Conservation (phyloP, 2,329 filamentous ascomycete genomes). For the Aspergillus brasiliensis region DNA sequence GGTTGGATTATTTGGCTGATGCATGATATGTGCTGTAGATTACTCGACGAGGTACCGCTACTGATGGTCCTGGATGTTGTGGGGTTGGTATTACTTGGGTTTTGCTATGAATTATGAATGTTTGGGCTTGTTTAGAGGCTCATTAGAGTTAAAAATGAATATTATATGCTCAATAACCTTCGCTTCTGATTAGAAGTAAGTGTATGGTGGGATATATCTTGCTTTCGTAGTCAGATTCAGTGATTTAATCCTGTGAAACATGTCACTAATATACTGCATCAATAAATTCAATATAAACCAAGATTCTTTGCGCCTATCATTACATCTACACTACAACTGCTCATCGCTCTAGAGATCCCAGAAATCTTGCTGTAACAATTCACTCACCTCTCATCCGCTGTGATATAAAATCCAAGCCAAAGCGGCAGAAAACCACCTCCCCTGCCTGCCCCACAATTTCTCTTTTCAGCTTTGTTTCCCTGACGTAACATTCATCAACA, state of each 20-base stretch:
- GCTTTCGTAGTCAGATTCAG: no score
- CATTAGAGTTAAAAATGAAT: neutral
- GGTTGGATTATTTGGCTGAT: conserved; percentile 6
- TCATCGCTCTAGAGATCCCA: no score
- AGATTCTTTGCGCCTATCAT: no score
- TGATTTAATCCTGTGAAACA: no score
- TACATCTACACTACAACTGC: fast-evolving
- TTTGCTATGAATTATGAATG: conserved; percentile 8
- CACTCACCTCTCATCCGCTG: neutral
- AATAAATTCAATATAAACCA: no score
- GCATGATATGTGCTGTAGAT: conserved; percentile 33
- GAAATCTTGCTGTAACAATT: neutral
- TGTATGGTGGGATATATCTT: no score
- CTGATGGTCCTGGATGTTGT: conserved; percentile 35
- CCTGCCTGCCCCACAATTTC: conserved; percentile 22
- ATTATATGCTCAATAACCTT: neutral
- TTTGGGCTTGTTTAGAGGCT: neutral
- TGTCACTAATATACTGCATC: no score
- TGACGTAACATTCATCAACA: conserved; percentile 22
- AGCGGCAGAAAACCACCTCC: conserved; percentile 1
- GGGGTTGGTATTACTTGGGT: neutral
- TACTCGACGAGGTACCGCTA: conserved; percentile 72
- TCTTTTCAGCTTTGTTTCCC: conserved; percentile 16
- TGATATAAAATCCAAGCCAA: neutral
- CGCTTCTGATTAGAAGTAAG: no score